phyloP scores from a whole-genome alignment of 495 filamentous ascomycete species.

The Baudoinia panamericana region DNA sequence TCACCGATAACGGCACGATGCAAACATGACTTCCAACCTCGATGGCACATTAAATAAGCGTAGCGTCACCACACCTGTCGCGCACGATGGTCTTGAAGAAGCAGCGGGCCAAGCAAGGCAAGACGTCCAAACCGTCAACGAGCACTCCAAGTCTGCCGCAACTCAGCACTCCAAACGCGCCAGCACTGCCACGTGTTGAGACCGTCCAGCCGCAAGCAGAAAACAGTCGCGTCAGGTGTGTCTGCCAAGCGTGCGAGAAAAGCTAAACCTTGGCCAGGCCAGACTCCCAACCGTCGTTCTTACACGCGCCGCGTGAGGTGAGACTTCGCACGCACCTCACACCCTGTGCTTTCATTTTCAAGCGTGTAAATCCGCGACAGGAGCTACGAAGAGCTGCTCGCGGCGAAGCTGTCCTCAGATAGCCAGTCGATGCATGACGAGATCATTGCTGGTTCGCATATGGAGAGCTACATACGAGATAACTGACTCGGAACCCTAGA shows the following conservation, averaged over 20 bases:
- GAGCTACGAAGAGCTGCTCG: constrained; percentile 7
- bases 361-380: neutral
- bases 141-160: neutral
- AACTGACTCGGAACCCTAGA: neutral
- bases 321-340: neutral
- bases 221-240: neutral
- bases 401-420: neutral
- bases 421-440: neutral
- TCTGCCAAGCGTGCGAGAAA: neutral
- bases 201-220: no score
- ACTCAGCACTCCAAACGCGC: neutral
- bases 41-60: no score
- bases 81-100: no score
- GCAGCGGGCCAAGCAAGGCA: neutral
- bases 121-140: neutral
- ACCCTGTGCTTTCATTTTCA: neutral
- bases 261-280: neutral
- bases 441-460: no score
- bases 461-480: no score
- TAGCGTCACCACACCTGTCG: no score
- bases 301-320: constrained; percentile 3
- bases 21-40: no score
- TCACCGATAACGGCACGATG: no score
- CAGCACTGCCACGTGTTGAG: neutral
- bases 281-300: constrained; percentile 1